Percentiles rank a stretch among this genome's conserved stretches.
These are phyloP conservation scores for Sordariomycetes sp. DNA, from an alignment of 2,329 filamentous ascomycete species.

Conservation along the genomic window DNA sequence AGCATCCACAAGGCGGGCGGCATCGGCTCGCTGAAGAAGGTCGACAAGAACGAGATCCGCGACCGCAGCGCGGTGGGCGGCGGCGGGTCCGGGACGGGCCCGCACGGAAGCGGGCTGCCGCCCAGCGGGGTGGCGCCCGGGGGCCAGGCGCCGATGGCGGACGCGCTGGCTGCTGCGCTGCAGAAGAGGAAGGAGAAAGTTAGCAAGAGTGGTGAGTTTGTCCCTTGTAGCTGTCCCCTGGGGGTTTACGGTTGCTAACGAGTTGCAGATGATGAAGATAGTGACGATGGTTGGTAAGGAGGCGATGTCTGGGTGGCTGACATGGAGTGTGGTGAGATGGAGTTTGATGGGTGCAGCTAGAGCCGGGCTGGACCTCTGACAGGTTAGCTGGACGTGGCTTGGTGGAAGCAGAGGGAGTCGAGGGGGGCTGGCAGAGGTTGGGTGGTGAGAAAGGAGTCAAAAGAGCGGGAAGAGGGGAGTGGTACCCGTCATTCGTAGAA, in stretches of 20 bases:
- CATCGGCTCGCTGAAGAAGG: constrained; percentile 62
- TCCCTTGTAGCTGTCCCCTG: neutral
- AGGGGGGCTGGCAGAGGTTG: no score
- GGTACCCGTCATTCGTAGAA: no score
- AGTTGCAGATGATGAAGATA: constrained; percentile 59
- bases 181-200: constrained; percentile 88
- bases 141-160: constrained; percentile 54
- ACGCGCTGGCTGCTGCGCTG: constrained; percentile 67
- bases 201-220: constrained; percentile 77
- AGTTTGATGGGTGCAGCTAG: neutral
- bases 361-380: neutral
- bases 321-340: neutral
- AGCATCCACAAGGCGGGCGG: constrained; percentile 63
- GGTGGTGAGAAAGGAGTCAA: neutral
- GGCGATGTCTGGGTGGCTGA: neutral
- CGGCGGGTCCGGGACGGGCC: constrained; percentile 29
- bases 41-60: constrained; percentile 57
- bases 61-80: constrained; percentile 59
- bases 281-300: constrained; percentile 61
- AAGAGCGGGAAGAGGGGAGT: neutral
- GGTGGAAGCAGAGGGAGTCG: no score
- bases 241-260: neutral
- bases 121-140: constrained; percentile 38
- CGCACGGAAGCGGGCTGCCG: constrained; percentile 38
- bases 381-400: no score